Percentiles rank a stretch among this genome's conserved stretches.
Conservation (phyloP, 345 rosid genomes). For the Toxicodendron radicans region DNA sequence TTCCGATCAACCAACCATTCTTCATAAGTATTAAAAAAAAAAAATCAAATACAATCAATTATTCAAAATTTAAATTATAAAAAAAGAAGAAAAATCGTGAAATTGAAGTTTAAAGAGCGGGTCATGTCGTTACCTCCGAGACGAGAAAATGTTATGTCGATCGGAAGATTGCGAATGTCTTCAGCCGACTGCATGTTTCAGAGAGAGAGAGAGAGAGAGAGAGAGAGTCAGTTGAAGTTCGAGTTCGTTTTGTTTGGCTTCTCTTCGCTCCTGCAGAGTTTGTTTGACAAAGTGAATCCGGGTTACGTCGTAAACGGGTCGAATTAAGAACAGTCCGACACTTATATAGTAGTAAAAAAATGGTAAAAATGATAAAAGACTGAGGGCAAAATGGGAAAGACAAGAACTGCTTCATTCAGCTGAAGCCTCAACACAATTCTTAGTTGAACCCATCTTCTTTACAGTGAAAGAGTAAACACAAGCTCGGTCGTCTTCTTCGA, state of each 20-base stretch:
- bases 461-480: background rate
- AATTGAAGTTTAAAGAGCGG: background rate
- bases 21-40: slow-evolving; percentile 28
- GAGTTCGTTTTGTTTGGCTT: too few relatives aligned
- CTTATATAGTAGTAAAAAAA: too few relatives aligned
- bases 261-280: too few relatives aligned
- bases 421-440: background rate
- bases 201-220: background rate
- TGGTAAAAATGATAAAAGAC: background rate
- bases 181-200: slow-evolving; percentile 56
- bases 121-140: slow-evolving; percentile 62
- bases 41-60: background rate
- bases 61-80: background rate
- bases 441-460: background rate
- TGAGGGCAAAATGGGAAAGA: background rate
- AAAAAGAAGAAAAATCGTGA: too few relatives aligned
- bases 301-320: too few relatives aligned
- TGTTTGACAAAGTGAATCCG: too few relatives aligned
- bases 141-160: slow-evolving; percentile 91
- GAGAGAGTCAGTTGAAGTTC: background rate
- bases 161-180: slow-evolving; percentile 85
- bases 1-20: slow-evolving; percentile 99
- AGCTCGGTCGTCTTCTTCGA: background rate
- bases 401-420: too few relatives aligned
- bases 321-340: too few relatives aligned